Percentiles rank a stretch among this genome's conserved stretches.
phyloP scores from a whole-genome alignment of 2,329 filamentous ascomycete genomes.

The Tolypocladium amazonense region DNA sequence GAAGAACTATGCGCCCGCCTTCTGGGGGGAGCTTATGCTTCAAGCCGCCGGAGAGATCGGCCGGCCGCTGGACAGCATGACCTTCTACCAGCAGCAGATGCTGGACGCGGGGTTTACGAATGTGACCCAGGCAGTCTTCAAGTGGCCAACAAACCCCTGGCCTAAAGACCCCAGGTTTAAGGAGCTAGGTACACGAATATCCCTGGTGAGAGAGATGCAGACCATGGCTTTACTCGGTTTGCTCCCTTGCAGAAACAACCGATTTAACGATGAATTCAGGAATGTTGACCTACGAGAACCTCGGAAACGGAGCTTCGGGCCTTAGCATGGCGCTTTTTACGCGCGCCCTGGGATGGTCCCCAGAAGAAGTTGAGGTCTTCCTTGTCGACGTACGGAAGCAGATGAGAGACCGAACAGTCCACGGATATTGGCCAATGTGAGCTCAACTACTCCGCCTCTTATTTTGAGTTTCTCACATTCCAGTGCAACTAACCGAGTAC shows the following conservation, averaged over 20 bases:
- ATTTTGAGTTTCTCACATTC: no score
- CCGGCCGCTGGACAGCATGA: conserved; percentile 18
- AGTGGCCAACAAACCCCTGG: conserved; percentile 42
- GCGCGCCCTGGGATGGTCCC: conserved; percentile 22
- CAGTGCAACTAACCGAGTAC: background rate
- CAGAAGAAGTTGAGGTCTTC: conserved; percentile 20
- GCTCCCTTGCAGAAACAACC: background rate
- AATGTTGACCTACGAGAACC: conserved; percentile 20
- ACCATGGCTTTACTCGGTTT: background rate
- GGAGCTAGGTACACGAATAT: conserved; percentile 29
- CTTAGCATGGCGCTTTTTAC: conserved; percentile 28
- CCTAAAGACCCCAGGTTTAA: conserved; percentile 39
- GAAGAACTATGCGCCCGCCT: conserved; percentile 13
- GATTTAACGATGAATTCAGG: conserved; percentile 19
- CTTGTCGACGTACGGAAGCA: conserved; percentile 20
- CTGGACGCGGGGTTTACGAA: conserved; percentile 42
- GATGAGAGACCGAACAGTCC: conserved; percentile 21
- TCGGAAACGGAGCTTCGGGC: conserved; percentile 21
- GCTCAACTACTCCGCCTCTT: background rate
- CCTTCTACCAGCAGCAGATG: conserved; percentile 25
- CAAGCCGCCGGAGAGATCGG: conserved; percentile 18
- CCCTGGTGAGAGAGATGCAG: conserved; percentile 7
- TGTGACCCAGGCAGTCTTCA: conserved; percentile 34
- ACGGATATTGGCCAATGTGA: conserved; percentile 28
- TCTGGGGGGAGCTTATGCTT: conserved; percentile 17